Conservation (phyloP, 371 early-diverging fungal species). For the Cokeromyces recurvatus region DNA sequence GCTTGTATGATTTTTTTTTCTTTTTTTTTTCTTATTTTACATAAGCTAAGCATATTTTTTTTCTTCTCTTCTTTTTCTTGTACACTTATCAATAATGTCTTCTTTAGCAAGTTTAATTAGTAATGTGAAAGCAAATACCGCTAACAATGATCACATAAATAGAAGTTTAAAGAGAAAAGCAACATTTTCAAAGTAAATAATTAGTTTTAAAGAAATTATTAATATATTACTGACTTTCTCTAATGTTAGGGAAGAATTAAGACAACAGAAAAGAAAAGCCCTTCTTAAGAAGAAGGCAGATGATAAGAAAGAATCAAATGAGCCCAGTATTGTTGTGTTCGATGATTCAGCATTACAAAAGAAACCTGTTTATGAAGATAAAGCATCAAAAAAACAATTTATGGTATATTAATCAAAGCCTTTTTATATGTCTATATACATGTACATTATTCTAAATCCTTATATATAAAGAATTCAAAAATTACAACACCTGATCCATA, state of each 20-base stretch:
- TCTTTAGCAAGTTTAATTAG: slow-evolving; percentile 35
- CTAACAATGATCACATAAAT: slow-evolving; percentile 22
- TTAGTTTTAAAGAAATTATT: no score
- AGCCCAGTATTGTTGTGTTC: slow-evolving; percentile 40
- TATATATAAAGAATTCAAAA: slow-evolving; percentile 26
- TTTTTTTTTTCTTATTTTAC: no score
- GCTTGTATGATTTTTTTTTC: no score
- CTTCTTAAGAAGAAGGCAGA: not conserved
- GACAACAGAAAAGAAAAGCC: slow-evolving; percentile 3
- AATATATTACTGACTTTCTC: no score
- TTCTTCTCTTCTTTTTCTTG: no score
- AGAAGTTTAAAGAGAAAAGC: slow-evolving; percentile 23
- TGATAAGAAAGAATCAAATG: slow-evolving; percentile 4
- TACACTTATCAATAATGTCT: slow-evolving; percentile 15
- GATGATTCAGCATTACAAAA: slow-evolving; percentile 27
- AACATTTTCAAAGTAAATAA: slow-evolving; percentile 9
- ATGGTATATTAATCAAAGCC: slow-evolving; percentile 21
- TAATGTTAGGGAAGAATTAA: slow-evolving; percentile 3
- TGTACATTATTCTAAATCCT: no score
- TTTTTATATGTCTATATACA: no score
- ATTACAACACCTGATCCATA: slow-evolving; percentile 18
- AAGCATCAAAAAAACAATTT: slow-evolving; percentile 33
- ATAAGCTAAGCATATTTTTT: no score
- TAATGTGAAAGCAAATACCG: slow-evolving; percentile 38
- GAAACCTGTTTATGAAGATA: slow-evolving; percentile 19